Base-by-base conservation (phyloP, 169 alveolate species). In the Eimeria sp. region DNA sequence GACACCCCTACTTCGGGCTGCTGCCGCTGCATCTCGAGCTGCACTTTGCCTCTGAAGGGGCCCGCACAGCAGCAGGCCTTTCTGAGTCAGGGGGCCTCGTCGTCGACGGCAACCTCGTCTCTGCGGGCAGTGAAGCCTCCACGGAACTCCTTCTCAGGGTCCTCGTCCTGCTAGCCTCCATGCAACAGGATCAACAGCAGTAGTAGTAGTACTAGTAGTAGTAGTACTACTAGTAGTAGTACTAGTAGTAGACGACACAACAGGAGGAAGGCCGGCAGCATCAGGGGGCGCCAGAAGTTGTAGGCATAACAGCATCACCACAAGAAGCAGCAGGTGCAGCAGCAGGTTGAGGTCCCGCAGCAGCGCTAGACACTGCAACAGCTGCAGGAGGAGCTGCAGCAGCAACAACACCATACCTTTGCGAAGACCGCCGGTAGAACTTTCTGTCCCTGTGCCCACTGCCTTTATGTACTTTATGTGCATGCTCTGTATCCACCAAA, bases 61-160 rank as follows among this genome's bases (percentile, higher is more conserved):
- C 92, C 6, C 51, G 58, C 13, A 11, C 49, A 3, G 54, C 78
- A 13, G 78, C 78, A 40, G 65, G 57, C 22, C 76, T 14, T 5
- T 9, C 57, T 3, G 92, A 43, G 30, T 5, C 43, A 30, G 57
- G 20, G 67, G 96, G 88, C 61, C 78, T 78, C 70, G 49, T 82
- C 58, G 47, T 92, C 3, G 96, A 92, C 49, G 72, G 96, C 16
- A 30, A 82, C 27, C 88, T 92, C 16, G 96, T 92, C 67, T 80
- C 96, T 16, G 92, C 92, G 1, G 47, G 86, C 18, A 82, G 57
- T 49, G 96, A 92, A 22, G 54, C 73, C 4, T 43, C 87, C 87
- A 92, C 96, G 14, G 72, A 78, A 14, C 88, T 92, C 67, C 78
- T 87, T 45, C 72, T 82, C 34, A 87, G 75, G 54, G 73, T 83